Percentiles rank a stretch among this genome's conserved stretches.
These are phyloP conservation scores for Rhizopogon rudus DNA, from an alignment of 768 basidiomycete genomes.

Conservation along the genomic window DNA sequence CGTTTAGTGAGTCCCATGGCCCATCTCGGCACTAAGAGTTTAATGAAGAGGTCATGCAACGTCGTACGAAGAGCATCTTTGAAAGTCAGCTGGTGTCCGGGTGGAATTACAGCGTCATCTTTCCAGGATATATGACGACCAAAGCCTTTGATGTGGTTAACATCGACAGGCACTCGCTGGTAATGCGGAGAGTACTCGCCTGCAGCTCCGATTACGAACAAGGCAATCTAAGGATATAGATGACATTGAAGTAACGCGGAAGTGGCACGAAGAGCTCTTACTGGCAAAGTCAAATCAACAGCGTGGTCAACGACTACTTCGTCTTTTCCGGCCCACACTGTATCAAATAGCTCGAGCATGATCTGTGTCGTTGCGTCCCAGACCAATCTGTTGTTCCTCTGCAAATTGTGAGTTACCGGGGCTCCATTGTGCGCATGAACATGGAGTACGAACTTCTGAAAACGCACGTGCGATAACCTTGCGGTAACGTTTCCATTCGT, in stretches of 20 bases:
- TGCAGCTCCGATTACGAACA: constrained; percentile 52
- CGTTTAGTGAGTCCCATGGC: constrained; percentile 32
- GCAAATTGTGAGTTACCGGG: not conserved
- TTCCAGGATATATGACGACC: constrained; percentile 47
- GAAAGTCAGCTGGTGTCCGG: constrained; percentile 44
- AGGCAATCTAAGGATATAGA: constrained; percentile 36
- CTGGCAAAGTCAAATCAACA: constrained; percentile 52
- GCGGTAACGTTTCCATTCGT: constrained; percentile 61
- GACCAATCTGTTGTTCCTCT: constrained; percentile 32
- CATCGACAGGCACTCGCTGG: not conserved
- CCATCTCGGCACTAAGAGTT: constrained; percentile 36
- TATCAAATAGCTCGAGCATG: constrained; percentile 37
- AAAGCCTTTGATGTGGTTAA: constrained; percentile 33
- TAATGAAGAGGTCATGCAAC: constrained; percentile 32
- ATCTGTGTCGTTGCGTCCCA: constrained; percentile 45
- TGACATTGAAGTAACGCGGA: constrained; percentile 13
- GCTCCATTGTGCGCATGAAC: not conserved
- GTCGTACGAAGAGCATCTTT: constrained; percentile 43
- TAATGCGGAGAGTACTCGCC: constrained; percentile 23
- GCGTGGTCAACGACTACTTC: constrained; percentile 41
- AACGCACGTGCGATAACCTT: constrained; percentile 64
- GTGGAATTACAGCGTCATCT: constrained; percentile 34
- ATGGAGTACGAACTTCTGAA: constrained; percentile 26
- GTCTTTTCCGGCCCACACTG: constrained; percentile 41
- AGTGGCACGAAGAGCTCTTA: constrained; percentile 18